Evolutionary conservation across 2,329 filamentous ascomycete genomes (phyloP).

Genomic region (Teratosphaeria pseudoeucalypti): DNA sequence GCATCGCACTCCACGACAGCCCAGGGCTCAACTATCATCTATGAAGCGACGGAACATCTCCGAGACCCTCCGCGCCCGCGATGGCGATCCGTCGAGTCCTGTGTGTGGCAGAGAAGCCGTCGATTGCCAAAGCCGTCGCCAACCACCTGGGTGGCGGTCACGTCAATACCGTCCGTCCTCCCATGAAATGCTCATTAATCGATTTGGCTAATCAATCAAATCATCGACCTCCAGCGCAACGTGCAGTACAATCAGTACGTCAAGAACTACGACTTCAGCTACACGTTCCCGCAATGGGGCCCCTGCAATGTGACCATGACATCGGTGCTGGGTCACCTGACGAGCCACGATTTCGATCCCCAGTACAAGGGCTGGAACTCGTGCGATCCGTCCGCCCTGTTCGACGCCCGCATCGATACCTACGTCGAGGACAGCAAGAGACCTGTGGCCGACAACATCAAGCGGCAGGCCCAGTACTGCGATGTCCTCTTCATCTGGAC

Average conservation of each 20-base stretch:
- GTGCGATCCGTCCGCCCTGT: constrained; percentile 68
- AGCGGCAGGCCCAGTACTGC: constrained; percentile 61
- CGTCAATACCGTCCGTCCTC: constrained; percentile 53
- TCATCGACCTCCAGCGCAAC: constrained; percentile 43
- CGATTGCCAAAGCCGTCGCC: constrained; percentile 89
- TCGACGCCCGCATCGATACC: constrained; percentile 66
- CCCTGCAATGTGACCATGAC: constrained; percentile 85
- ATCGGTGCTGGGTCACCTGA: constrained; percentile 80
- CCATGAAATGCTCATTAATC: neutral
- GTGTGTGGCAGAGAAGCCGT: constrained; percentile 80
- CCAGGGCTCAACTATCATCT: too few species aligned
- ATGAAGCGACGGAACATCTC: neutral
- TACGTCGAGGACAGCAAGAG: constrained; percentile 64
- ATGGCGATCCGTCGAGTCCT: constrained; percentile 42
- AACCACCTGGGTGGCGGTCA: constrained; percentile 73
- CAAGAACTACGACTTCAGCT: constrained; percentile 90
- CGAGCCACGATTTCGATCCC: constrained; percentile 62
- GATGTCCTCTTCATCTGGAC: constrained; percentile 90
- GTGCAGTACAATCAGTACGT: constrained; percentile 63
- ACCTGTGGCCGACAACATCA: constrained; percentile 74
- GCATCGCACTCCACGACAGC: too few species aligned
- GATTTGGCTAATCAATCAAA: neutral
- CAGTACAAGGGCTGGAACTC: constrained; percentile 71
- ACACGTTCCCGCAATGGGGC: constrained; percentile 76
- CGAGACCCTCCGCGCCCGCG: neutral